Base-by-base conservation (phyloP, 768 basidiomycete genomes). In the Suillus paluster region DNA sequence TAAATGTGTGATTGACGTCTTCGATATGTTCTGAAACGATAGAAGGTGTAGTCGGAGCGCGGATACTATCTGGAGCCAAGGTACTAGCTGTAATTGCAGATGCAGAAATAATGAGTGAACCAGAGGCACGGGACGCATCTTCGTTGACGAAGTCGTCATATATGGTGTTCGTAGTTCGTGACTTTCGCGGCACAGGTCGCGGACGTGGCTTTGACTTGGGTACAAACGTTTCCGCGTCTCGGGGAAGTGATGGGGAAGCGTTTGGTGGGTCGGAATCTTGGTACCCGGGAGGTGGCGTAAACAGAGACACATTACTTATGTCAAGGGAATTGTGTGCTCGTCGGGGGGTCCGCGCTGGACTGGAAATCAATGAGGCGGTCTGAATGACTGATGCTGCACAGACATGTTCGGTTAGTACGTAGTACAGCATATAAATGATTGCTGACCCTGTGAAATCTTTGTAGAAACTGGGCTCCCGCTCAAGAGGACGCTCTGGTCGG, bases 141-240 rank as follows among this genome's bases (percentile, higher is more conserved):
- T 53, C 30, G 34, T 34, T 36, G 17, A 45, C 52, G 44, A 45
- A 34, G 8, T 61, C 25, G 34, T 53, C 38, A 14, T 58, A 45
- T 62, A 38, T 27, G 48, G 33, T 45, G 23, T 49, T 17, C 8
- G 59, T 54, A 48, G 48, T 59, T 10, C 27, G 44, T 11, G 53
- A 33, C 50, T 55, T 55, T 23, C 53, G 53, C 5, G 36, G 53
- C 15, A 55, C 23, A 3, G 79, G 79, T 61, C 66, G 70, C 33
- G 78, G 79, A 15, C 79, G 70, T 25, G 70, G 65, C 41, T 59
- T 67, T 25, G 72, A 60, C 36, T 33, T 69, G 3, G 15, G 62
- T 63, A 15, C 36, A 17, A 62, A 34, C 10, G 23, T 44, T 7
- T 53, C 45, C 15, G 60, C 62, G 6, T n/a, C 42, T 10, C 19